Evolutionary conservation across 257 asterid genomes (phyloP), one percentile per base, ranked within the genome.

Genomic region (Craterostigma plantagineum): DNA sequence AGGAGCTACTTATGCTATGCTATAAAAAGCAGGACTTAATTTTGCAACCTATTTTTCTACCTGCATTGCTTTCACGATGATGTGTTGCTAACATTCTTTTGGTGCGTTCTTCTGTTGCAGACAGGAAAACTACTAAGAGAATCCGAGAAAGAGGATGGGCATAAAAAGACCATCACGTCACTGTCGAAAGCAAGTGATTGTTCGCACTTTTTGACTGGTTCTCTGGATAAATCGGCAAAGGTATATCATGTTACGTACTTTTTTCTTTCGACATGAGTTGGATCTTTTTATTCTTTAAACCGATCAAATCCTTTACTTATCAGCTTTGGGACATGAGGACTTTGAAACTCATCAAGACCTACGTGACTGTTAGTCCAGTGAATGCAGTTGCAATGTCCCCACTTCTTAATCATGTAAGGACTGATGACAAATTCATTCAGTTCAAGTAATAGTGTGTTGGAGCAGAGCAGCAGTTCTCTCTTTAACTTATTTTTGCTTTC

Each of bases 381-480:
- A 87, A 87, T 66, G 98, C 95, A 8, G 98, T 87, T 47, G 50
- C 90, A 13, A 69, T 87, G 93, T 87, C 98, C 18, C 95, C 98
- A 0, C 74, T 82, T 54, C 90, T 81, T 23, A 63, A 82, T 49
- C 95, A 87, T 63, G 95, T 87, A 76, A 62, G 90, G 46, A 16
- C 35, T 35, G 14, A 40, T 40, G 3, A 45, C 35, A 17, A 30
- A 16, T 14, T 7, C 14, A 11, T 40, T 14, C 45, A 14, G 3
- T 16, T 8, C 15, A 12, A 14, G 13, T n/a, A 1, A 9, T 40
- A 3, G 45, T n/a, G 4, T 8, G 16, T 11, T 40, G n/a, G n/a
- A n/a, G n/a, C n/a, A n/a, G n/a, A n/a, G 17, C 45, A 18, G 30
- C 30, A 23, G 30, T 23, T 23, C 30, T 23, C 30, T 23, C 30